These are phyloP conservation scores for Knoxia roxburghii DNA, from an alignment of 257 asterid genomes.

Conservation along the genomic window DNA sequence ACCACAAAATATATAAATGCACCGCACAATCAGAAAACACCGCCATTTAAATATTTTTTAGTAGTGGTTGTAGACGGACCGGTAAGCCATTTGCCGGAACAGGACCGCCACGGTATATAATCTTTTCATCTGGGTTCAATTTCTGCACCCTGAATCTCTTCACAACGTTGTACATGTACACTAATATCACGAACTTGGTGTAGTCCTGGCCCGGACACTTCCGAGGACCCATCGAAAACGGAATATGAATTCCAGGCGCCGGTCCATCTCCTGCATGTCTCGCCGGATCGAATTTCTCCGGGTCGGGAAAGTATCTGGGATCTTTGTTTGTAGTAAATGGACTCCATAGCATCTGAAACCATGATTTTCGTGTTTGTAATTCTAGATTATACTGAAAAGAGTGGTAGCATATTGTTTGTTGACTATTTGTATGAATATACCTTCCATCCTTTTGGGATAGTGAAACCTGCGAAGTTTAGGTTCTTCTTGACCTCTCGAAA, in stretches of 20 bases:
- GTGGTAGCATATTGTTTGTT: too few species aligned
- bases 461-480: slow-evolving; percentile 48
- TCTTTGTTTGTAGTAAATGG: slow-evolving; percentile 14
- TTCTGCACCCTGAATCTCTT: slow-evolving; percentile 16
- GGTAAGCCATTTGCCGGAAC: slow-evolving; percentile 18
- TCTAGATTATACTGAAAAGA: too few species aligned
- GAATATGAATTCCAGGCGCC: slow-evolving; percentile 1
- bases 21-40: too few species aligned
- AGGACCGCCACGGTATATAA: slow-evolving; percentile 19
- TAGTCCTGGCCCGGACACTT: slow-evolving; percentile 23
- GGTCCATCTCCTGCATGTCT: slow-evolving; percentile 20
- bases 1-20: too few species aligned
- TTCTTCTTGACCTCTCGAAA: slow-evolving; percentile 43
- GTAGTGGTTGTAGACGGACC: slow-evolving; percentile 16
- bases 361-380: too few species aligned
- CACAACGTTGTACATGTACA: slow-evolving; percentile 19
- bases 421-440: too few species aligned
- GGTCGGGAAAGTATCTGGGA: slow-evolving; percentile 20
- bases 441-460: slow-evolving; percentile 66
- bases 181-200: slow-evolving; percentile 13
- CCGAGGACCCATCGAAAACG: slow-evolving; percentile 12
- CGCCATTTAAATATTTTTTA: too few species aligned
- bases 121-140: slow-evolving; percentile 14
- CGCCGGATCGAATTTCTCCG: slow-evolving; percentile 19
- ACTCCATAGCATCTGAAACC: slow-evolving; percentile 11